Conservation (phyloP, 2,329 filamentous ascomycete species). For the Fusarium cyanostomum region DNA sequence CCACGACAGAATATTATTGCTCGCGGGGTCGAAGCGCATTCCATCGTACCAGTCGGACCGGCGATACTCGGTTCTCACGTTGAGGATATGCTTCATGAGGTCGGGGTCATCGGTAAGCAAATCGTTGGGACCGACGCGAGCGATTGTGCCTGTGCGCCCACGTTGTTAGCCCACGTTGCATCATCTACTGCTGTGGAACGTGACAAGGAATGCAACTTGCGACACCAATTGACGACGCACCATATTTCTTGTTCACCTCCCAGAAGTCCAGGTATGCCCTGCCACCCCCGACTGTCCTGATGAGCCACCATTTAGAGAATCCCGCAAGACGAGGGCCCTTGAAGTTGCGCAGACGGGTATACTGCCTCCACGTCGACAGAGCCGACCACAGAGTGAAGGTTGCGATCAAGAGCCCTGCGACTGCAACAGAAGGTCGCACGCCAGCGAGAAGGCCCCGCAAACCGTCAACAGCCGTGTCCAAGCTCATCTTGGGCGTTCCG, state of each 20-base stretch:
- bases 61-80: conserved; percentile 47
- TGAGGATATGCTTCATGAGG: conserved; percentile 48
- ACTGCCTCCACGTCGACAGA: conserved; percentile 40
- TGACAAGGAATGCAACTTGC: background rate
- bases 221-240: conserved; percentile 30
- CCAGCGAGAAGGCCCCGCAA: background rate
- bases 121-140: conserved; percentile 54
- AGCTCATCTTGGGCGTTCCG: conserved; percentile 10
- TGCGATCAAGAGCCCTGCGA: conserved; percentile 5
- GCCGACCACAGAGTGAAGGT: conserved; percentile 22
- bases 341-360: conserved; percentile 52
- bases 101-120: conserved; percentile 53
- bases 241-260: conserved; percentile 49
- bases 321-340: conserved; percentile 51
- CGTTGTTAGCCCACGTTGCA: background rate
- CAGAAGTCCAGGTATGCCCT: conserved; percentile 49
- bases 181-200: background rate
- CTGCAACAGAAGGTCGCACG: conserved; percentile 15
- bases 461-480: background rate
- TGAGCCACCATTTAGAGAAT: conserved; percentile 54
- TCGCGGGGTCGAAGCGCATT: conserved; percentile 61
- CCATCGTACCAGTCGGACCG: conserved; percentile 58
- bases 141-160: conserved; percentile 45
- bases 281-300: conserved; percentile 45
- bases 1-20: conserved; percentile 61